Evolutionary conservation across 2,329 filamentous ascomycete genomes (phyloP), one percentile per base, ranked within the genome.

Genomic region (Fusarium napiforme): DNA sequence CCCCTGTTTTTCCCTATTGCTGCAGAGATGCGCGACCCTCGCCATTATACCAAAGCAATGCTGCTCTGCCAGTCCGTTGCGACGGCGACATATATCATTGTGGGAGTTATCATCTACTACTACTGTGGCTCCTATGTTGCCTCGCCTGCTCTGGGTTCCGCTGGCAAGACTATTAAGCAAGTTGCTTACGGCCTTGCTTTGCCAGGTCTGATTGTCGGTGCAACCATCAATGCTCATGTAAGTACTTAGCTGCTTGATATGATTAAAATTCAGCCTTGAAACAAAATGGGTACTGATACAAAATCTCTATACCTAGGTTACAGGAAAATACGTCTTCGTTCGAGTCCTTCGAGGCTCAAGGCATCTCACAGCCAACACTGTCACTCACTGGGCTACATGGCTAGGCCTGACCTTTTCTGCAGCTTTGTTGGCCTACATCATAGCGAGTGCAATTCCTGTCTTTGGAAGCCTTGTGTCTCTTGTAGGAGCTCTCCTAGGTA

Each of bases 111-210:
- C 0, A 82, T 87, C 5, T 87, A 87, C 76, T 81, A 83, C 40
- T 86, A 79, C 75, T 85, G 83, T 67, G 85, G 85, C 1, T 84
- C 83, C 1, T 86, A 83, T 63, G 84, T 87, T 7, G 82, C 85
- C 0, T 85, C 84, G 0, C 85, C 85, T 0, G 84, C 85, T 21
- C 81, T 87, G 12, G 85, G 85, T 3, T 85, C 84, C 18, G 85
- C 84, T 2, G 85, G 85, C 9, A 32, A 60, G 1, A 64, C 76
- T 4, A 78, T 85, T 61, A 86, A 86, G 79, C 85, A 83, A 65
- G 75, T 86, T 21, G 80, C 78, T 50, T 87, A 87, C 62, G 85
- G 83, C 8, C 62, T 81, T 1, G 78, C 79, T 15, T 68, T 81
- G 4, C 79, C 79, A 2, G 79, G 79, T 26, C 73, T 81, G 15